Evolutionary conservation across 495 filamentous ascomycete genomes (phyloP).

Genomic region (Chaetomidium leptoderma): DNA sequence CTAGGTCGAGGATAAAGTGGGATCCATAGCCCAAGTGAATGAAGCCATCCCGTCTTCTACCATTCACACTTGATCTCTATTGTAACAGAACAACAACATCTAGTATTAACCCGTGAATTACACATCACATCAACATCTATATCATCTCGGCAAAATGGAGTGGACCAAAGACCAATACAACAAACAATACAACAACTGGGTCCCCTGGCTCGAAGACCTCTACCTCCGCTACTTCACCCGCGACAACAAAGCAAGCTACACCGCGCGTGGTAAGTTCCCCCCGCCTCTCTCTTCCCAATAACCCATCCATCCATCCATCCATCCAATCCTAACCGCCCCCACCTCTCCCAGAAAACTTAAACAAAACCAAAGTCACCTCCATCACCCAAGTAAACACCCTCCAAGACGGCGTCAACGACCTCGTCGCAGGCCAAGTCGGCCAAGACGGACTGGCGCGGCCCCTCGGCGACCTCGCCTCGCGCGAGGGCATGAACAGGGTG

Average conservation of each 20-base stretch:
- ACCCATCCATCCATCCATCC: not conserved
- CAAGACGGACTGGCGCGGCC: slow-evolving; percentile 59
- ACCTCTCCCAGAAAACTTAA: slow-evolving; percentile 51
- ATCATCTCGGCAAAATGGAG: slow-evolving; percentile 33
- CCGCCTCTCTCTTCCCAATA: slow-evolving; percentile 1
- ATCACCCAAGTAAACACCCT: slow-evolving; percentile 57
- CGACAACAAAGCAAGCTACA: slow-evolving; percentile 68
- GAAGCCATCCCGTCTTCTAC: no score
- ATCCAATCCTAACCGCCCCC: not conserved
- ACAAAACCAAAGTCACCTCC: slow-evolving; percentile 62
- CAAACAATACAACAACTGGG: slow-evolving; percentile 65
- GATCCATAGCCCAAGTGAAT: not conserved
- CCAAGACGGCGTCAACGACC: slow-evolving; percentile 58
- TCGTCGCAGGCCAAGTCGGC: slow-evolving; percentile 57
- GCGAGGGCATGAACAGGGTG: slow-evolving; percentile 60
- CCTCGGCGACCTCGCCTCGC: slow-evolving; percentile 55
- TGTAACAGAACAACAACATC: not conserved
- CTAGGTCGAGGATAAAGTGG: not conserved
- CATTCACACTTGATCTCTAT: no score
- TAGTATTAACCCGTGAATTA: no score
- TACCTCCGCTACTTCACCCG: slow-evolving; percentile 66
- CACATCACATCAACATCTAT: not conserved
- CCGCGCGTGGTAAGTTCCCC: slow-evolving; percentile 48
- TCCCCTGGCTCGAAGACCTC: slow-evolving; percentile 70
- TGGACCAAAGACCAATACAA: slow-evolving; percentile 58